These are phyloP conservation scores for Flaveria floridana DNA, from an alignment of 140 eudicot genomes.

Conservation along the genomic window DNA sequence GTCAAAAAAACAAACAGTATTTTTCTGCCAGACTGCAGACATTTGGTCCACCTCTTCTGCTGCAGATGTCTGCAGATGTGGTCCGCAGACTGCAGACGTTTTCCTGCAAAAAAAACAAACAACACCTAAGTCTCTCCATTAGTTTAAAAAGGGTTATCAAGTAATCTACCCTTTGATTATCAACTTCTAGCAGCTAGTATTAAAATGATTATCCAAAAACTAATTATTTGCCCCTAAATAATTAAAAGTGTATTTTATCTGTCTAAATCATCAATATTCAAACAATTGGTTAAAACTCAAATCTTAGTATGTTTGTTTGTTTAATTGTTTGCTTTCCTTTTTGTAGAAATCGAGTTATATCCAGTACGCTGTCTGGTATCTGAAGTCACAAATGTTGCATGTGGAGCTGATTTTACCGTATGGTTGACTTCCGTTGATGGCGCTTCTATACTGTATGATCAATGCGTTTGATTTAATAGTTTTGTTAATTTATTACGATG, in stretches of 20 bases:
- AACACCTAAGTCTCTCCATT: not conserved
- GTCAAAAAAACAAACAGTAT: no score
- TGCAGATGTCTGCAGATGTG: no score
- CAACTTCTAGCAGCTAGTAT: no score
- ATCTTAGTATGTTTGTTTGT: no score
- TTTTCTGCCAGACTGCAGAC: no score
- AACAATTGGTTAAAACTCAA: no score
- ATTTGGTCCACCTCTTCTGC: no score
- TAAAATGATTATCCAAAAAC: not conserved
- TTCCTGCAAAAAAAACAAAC: no score
- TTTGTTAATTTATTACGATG: not conserved
- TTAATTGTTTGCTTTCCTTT: not conserved
- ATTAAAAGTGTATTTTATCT: not conserved
- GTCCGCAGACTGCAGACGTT: no score
- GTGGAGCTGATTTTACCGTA: conserved; percentile 94
- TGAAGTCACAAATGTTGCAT: conserved; percentile 59
- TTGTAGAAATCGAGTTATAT: conserved; percentile 66
- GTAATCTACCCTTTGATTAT: no score
- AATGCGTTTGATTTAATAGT: conserved; percentile 6
- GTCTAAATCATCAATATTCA: no score
- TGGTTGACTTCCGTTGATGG: conserved; percentile 88
- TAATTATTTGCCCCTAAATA: not conserved
- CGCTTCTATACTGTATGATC: conserved; percentile 83
- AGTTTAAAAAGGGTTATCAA: not conserved
- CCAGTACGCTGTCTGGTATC: conserved; percentile 81